phyloP scores from a whole-genome alignment of 2,329 filamentous ascomycete species.

The Nakataea oryzae region DNA sequence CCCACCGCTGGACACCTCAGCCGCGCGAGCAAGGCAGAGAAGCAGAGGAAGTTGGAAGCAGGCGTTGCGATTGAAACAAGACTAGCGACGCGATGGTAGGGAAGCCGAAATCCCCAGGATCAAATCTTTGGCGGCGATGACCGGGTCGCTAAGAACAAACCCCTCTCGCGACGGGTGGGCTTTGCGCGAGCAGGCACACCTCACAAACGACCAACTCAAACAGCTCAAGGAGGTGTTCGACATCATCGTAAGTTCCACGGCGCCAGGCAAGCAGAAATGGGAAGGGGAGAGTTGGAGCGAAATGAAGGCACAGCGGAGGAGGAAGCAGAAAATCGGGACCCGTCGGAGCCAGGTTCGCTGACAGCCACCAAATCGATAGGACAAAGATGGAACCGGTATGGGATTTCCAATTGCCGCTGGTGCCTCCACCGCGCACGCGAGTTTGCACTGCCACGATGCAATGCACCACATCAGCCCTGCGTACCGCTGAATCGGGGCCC shows the following conservation, averaged over 20 bases:
- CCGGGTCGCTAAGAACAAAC: not conserved
- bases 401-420: not conserved
- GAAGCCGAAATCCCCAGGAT: not conserved
- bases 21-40: not conserved
- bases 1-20: too few relatives aligned
- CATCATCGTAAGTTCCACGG: not conserved
- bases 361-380: conserved; percentile 31
- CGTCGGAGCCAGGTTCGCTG: conserved; percentile 75
- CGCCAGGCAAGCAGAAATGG: not conserved
- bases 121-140: not conserved
- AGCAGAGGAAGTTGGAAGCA: not conserved
- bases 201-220: conserved; percentile 1
- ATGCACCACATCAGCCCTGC: not conserved
- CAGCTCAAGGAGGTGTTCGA: conserved; percentile 3
- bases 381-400: conserved; percentile 3
- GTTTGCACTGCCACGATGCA: not conserved
- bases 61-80: not conserved
- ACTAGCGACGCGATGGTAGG: too few relatives aligned
- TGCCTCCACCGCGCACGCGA: not conserved
- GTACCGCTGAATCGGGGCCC: too few relatives aligned
- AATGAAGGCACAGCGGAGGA: not conserved
- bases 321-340: conserved; percentile 85
- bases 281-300: not conserved
- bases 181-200: not conserved
- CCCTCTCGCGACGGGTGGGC: not conserved